Base-by-base conservation (phyloP, 1,284 basidiomycete genomes). In the Omphalotus olearius region DNA sequence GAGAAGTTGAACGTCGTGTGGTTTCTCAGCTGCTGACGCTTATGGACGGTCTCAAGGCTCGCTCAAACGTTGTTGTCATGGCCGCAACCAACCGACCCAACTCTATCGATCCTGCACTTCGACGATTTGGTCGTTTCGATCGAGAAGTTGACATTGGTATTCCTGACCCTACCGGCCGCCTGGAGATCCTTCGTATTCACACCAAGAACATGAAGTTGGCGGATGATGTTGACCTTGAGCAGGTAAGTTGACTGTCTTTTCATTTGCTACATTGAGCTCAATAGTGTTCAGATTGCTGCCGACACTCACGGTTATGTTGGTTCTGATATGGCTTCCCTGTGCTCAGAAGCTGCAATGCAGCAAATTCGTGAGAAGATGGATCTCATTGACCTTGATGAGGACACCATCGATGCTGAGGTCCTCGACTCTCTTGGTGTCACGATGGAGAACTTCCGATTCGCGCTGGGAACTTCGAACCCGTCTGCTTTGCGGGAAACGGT, bases 131-230 rank as follows among this genome's bases (percentile, higher is more conserved):
- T 68, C 93, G 97, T 52, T 99, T 99, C 72, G 97, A 99, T 74
- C 91, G 96, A 66, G 97, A 99, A 75, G 91, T 99, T 59, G 96
- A 99, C 73, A 99, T 99, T 60, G 93, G 97, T 67, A 98, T 99
- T 60, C 97, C 96, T 50, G 96, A 99, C 71, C 95, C 96, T 0
- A 98, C 95, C 55, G 95, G 96, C 53, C 96, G 97, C 70, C 83
- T 98, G 42, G 96, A 99, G 70, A 98, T 99, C 62, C 84, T 99
- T 56, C 91, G 96, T 57, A 99, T 99, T 59, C 96, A 98, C 78
- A 99, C 97, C 54, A 99, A 98, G 86, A 99, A 99, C 79, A 99
- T 99, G 96, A 99, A 98, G 74, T 80, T 99, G 41, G 83, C 72
- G n/a, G 95, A 98, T 53, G 97, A 99, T 63, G 96, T 99, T 45